phyloP scores from a whole-genome alignment of 352 stramenopile species.

The Phytophthora tentaculata region DNA sequence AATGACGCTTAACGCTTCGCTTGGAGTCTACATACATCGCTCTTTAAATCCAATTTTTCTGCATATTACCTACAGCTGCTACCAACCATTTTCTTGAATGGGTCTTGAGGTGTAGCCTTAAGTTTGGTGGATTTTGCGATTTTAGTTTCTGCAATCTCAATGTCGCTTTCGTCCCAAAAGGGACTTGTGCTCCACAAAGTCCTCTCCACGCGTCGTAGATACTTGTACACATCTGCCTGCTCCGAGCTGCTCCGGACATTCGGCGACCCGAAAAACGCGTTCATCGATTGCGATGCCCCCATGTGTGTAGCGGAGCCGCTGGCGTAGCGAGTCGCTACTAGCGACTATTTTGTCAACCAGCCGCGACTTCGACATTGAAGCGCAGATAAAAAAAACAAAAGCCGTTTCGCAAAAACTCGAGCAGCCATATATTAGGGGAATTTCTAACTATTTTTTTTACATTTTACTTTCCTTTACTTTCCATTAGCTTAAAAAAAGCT shows the following conservation, averaged over 20 bases:
- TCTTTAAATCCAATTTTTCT: background rate
- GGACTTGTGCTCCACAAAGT: constrained; percentile 47
- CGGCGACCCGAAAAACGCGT: constrained; percentile 51
- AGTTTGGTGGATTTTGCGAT: constrained; percentile 11
- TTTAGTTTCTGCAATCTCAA: background rate
- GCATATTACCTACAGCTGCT: background rate
- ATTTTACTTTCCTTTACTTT: too few relatives aligned
- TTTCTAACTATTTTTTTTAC: too few relatives aligned
- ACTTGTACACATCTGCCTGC: constrained; percentile 48
- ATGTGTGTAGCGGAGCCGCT: constrained; percentile 14
- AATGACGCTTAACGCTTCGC: constrained; percentile 55
- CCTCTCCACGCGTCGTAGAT: constrained; percentile 52
- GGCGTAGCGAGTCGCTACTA: too few relatives aligned
- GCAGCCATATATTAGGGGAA: too few relatives aligned
- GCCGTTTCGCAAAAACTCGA: too few relatives aligned
- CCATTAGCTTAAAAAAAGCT: too few relatives aligned
- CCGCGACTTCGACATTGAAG: too few relatives aligned
- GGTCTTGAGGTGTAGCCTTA: constrained; percentile 19
- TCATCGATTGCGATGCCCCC: constrained; percentile 57
- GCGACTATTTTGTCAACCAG: too few relatives aligned
- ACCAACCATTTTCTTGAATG: constrained; percentile 33
- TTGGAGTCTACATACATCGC: constrained; percentile 36
- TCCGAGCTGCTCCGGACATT: constrained; percentile 39
- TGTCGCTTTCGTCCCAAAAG: constrained; percentile 34
- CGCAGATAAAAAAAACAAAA: too few relatives aligned